Base-by-base conservation (phyloP, 176 grass and related monocot genomes). In the Paspalum notatum region DNA sequence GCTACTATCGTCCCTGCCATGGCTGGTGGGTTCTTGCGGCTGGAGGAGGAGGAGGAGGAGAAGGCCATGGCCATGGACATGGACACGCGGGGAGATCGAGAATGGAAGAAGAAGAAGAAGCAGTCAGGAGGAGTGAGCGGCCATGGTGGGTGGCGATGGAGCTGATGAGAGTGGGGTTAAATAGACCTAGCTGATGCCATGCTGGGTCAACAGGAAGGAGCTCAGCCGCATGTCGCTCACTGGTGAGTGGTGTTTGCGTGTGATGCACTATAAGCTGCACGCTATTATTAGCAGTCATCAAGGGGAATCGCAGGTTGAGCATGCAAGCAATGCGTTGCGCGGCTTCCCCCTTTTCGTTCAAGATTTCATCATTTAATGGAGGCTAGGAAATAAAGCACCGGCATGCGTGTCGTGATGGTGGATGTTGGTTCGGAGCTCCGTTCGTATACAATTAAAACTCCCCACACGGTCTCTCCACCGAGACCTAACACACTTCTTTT, bases 221-320 rank as follows among this genome's bases (percentile, higher is more conserved):
- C 68, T 26, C 15, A 27, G 14, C 47, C 47, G 24, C 46, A 71
- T 70, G 67, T 48, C 22, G 44, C 66, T 32, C 58, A 15, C 39
- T 76, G n/a, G 39, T 18, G 39, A 15, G n/a, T 76, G n/a, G 39
- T 18, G 39, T 76, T 76, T 70, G 56, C 74, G 55, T 76, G 74
- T 32, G 56, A 47, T 27, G 55, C 56, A 76, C 74, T 76, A 73
- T 20, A 73, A 61, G 7, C 14, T 27, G 9, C n/a, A n/a, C 16
- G 56, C 74, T 76, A 76, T 62, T 62, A 62, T 76, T 76, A 76
- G 74, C 13, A 49, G 67, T 21, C 44, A 70, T 70, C 21, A 70
- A 48, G 43, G 67, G 13, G 67, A 48, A 70, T 70, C 67, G 21
- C 67, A 5, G 44, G 22, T 49, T 70, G 25, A 70, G 44, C 67